Evolutionary conservation across 2,329 filamentous ascomycete species (phyloP).

Genomic region (Blastomyces parvus): DNA sequence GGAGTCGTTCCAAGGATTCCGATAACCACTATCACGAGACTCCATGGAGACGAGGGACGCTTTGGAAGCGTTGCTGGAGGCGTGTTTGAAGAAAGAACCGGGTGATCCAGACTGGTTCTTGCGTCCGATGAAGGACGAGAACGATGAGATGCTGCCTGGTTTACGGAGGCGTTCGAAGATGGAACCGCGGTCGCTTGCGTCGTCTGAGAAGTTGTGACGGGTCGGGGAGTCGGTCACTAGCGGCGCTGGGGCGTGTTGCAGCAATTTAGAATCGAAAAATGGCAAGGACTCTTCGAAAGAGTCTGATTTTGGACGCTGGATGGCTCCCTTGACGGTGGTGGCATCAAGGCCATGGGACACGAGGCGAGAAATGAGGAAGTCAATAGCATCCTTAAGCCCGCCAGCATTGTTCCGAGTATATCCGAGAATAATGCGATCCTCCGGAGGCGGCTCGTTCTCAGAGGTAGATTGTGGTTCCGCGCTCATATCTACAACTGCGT

Average conservation of each 20-base stretch:
- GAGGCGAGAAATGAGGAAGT: slow-evolving; percentile 79
- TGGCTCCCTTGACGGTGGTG: slow-evolving; percentile 80
- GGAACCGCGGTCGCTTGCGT: slow-evolving; percentile 67
- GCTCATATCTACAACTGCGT: slow-evolving; percentile 58
- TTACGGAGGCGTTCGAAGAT: slow-evolving; percentile 90
- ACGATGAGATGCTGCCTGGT: slow-evolving; percentile 85
- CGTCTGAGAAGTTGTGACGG: slow-evolving; percentile 72
- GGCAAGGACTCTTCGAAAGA: slow-evolving; percentile 96
- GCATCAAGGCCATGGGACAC: slow-evolving; percentile 83
- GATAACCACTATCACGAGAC: slow-evolving; percentile 86
- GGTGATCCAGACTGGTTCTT: slow-evolving; percentile 88
- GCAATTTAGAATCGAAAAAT: slow-evolving; percentile 92
- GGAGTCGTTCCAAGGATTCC: slow-evolving; percentile 97
- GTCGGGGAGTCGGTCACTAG: slow-evolving; percentile 80
- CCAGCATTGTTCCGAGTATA: slow-evolving; percentile 97
- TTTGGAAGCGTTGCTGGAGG: slow-evolving; percentile 81
- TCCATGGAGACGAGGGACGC: slow-evolving; percentile 94
- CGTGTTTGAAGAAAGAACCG: slow-evolving; percentile 83
- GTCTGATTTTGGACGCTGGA: slow-evolving; percentile 95
- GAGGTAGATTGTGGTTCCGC: slow-evolving; percentile 26
- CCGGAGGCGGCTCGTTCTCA: slow-evolving; percentile 38
- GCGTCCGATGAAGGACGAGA: slow-evolving; percentile 91
- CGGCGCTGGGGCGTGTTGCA: slow-evolving; percentile 80
- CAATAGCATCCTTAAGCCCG: slow-evolving; percentile 88
- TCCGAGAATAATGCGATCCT: slow-evolving; percentile 55